phyloP scores from a whole-genome alignment of 148 eudicot species.

The Oxyria digyna region DNA sequence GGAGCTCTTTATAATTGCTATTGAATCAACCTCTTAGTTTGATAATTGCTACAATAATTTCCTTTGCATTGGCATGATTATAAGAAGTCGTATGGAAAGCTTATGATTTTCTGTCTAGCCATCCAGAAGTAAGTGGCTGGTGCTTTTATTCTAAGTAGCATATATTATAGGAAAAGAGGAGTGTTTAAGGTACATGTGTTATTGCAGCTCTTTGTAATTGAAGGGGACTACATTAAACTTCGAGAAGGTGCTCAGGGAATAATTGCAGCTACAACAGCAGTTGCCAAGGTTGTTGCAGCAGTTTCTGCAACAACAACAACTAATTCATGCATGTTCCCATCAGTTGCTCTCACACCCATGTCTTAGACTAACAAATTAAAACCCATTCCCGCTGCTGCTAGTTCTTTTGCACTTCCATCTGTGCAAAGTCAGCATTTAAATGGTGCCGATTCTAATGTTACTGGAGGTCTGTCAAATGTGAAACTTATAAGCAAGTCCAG shows the following conservation, averaged over 20 bases:
- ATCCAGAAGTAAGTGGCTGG: conserved; percentile 68
- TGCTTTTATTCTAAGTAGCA: neutral
- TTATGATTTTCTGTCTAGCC: conserved; percentile 77
- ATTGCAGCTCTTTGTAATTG: conserved; percentile 65
- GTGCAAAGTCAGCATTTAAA: conserved; percentile 34
- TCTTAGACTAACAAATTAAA: conserved; percentile 51
- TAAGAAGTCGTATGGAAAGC: conserved; percentile 79
- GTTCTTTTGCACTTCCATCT: conserved; percentile 13
- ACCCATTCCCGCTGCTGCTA: conserved; percentile 25
- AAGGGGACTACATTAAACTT: conserved; percentile 81
- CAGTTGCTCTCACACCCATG: conserved; percentile 92
- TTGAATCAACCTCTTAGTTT: no score
- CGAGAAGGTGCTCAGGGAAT: conserved; percentile 95
- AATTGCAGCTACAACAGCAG: conserved; percentile 83
- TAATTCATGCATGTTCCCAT: conserved; percentile 42
- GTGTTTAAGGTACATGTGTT: neutral
- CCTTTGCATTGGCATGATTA: conserved; percentile 99
- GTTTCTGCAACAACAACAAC: conserved; percentile 63
- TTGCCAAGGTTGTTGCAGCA: conserved; percentile 86
- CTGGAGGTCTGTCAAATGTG: conserved; percentile 38
- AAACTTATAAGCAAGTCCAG: conserved; percentile 65
- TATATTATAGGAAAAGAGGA: neutral
- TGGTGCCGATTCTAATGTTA: conserved; percentile 25
- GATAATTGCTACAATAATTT: no score
- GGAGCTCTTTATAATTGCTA: no score